These are phyloP conservation scores for Tricholoma sp. DNA, from an alignment of 768 basidiomycete genomes.

Conservation along the genomic window DNA sequence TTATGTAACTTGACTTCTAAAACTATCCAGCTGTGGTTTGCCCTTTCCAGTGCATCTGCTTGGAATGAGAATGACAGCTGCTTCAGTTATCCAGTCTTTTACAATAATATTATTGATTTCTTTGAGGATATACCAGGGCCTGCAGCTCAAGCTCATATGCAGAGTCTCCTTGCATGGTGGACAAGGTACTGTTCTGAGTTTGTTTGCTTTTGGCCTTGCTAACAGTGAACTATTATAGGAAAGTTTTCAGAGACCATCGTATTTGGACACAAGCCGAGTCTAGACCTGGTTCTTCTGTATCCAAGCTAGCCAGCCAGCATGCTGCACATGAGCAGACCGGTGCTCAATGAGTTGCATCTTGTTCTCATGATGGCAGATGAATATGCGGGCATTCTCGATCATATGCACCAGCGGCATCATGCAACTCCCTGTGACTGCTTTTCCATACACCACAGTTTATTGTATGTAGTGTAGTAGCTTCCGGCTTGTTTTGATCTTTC, in stretches of 20 bases:
- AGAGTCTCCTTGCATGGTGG: slow-evolving; percentile 1
- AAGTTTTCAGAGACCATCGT: background rate
- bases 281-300: background rate
- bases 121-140: background rate
- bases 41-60: background rate
- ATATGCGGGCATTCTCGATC: no score
- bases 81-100: background rate
- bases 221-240: no score
- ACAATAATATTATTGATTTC: background rate
- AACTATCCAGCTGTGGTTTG: background rate
- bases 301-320: background rate
- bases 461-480: no score
- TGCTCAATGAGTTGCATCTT: no score
- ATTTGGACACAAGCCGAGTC: background rate
- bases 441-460: no score
- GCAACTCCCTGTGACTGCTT: no score
- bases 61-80: background rate
- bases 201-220: no score
- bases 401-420: no score
- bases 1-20: no score
- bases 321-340: background rate
- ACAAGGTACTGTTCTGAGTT: no score
- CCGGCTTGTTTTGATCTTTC: no score
- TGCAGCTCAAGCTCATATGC: background rate
- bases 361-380: no score